Evolutionary conservation across 2,329 filamentous ascomycete species (phyloP).

Genomic region (Cryoendolithus antarcticus): DNA sequence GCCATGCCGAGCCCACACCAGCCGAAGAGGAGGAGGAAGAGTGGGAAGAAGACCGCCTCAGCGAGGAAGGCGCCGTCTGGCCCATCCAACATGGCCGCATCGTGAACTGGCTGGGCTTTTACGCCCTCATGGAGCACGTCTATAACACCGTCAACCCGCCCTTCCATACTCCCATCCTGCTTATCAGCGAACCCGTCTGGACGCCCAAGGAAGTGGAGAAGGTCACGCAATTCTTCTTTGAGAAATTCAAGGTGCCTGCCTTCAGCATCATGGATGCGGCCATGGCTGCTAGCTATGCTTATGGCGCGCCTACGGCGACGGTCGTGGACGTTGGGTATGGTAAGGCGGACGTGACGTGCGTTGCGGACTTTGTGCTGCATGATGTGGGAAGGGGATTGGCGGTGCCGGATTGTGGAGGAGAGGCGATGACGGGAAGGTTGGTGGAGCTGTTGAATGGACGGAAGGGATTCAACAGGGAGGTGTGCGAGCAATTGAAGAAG

Average conservation of each 20-base stretch:
- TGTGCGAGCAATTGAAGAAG: slow-evolving; percentile 54
- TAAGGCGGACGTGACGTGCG: slow-evolving; percentile 85
- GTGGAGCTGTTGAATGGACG: slow-evolving; percentile 47
- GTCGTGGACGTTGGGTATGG: slow-evolving; percentile 84
- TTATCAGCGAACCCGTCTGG: slow-evolving; percentile 85
- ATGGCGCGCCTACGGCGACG: slow-evolving; percentile 69
- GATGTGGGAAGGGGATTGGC: slow-evolving; percentile 51
- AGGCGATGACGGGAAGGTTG: slow-evolving; percentile 69
- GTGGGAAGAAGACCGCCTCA: slow-evolving; percentile 80
- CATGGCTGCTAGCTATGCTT: slow-evolving; percentile 67
- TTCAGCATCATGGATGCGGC: slow-evolving; percentile 85
- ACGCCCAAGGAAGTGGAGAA: slow-evolving; percentile 74
- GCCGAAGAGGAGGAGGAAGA: slow-evolving; percentile 45
- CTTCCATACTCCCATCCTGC: slow-evolving; percentile 86
- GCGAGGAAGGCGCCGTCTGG: slow-evolving; percentile 79
- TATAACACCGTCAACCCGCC: slow-evolving; percentile 80
- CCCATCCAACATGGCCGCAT: slow-evolving; percentile 74
- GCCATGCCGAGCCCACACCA: slow-evolving; percentile 7
- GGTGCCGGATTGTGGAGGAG: slow-evolving; percentile 62
- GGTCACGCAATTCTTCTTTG: slow-evolving; percentile 89
- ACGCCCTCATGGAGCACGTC: slow-evolving; percentile 84
- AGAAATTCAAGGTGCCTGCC: slow-evolving; percentile 89
- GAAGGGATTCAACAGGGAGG: slow-evolving; percentile 46
- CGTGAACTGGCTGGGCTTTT: slow-evolving; percentile 82
- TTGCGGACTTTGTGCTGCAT: slow-evolving; percentile 70